Percentiles rank a stretch among this genome's conserved stretches.
Conservation (phyloP, 2,329 filamentous ascomycete species). For the Trichothecium roseum region DNA sequence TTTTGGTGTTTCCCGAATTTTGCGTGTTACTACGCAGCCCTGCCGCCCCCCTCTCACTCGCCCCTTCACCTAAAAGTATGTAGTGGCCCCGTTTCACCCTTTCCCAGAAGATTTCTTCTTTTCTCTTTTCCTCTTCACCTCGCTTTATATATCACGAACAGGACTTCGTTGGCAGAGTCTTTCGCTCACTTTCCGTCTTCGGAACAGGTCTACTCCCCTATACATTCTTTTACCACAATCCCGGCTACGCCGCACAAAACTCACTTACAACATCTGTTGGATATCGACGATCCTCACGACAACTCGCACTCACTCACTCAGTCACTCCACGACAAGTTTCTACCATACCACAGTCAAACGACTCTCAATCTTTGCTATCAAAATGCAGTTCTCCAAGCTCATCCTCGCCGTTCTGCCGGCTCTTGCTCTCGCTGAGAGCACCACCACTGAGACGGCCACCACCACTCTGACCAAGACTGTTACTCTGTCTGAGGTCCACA, state of each 20-base stretch:
- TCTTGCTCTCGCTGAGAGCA: constrained; percentile 36
- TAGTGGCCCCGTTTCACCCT: constrained; percentile 2
- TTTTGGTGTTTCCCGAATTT: no score
- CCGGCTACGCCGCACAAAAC: no score
- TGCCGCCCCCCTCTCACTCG: background rate
- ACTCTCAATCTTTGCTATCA: background rate
- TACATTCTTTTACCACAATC: no score
- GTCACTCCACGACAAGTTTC: constrained; percentile 8
- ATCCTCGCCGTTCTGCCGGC: constrained; percentile 41
- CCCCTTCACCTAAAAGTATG: constrained; percentile 2
- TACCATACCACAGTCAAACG: constrained; percentile 11
- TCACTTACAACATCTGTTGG: no score
- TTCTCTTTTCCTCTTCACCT: constrained; percentile 11
- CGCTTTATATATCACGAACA: constrained; percentile 9
- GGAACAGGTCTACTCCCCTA: constrained; percentile 8
- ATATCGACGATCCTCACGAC: no score
- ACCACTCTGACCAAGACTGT: constrained; percentile 39
- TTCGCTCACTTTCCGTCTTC: constrained; percentile 5
- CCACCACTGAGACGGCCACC: constrained; percentile 39
- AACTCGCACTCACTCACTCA: constrained; percentile 13
- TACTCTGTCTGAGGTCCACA: constrained; percentile 37
- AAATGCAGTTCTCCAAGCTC: constrained; percentile 30
- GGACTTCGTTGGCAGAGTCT: constrained; percentile 50
- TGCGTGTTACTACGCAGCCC: background rate
- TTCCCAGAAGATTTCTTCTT: constrained; percentile 6